Evolutionary conservation across 129 eudicot species (phyloP).

Genomic region (Pulicaria dysenterica): DNA sequence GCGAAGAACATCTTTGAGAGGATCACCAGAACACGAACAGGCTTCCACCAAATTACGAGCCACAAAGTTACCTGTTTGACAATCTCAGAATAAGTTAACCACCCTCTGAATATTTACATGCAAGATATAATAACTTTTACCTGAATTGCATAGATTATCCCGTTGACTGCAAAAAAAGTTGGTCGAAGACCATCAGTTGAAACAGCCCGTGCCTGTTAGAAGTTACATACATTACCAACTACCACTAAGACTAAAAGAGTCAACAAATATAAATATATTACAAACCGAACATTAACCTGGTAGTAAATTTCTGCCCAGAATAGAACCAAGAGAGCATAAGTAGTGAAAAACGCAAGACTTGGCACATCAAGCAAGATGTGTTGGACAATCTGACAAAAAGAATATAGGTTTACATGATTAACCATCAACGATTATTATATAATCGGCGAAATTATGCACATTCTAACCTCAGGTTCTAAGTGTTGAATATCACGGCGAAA

Average conservation of each 20-base stretch:
- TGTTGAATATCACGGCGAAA: constrained; percentile 73
- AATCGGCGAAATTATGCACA: background rate
- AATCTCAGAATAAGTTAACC: background rate
- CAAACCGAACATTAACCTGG: constrained; percentile 66
- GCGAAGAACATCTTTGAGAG: constrained; percentile 92
- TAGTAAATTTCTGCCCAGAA: constrained; percentile 98
- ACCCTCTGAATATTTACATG: background rate
- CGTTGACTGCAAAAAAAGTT: constrained; percentile 71
- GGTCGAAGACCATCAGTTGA: constrained; percentile 87
- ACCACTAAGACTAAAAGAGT: background rate
- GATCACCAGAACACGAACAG: constrained; percentile 46
- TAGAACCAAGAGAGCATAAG: constrained; percentile 79
- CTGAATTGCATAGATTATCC: constrained; percentile 74
- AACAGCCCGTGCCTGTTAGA: constrained; percentile 75
- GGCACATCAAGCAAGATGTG: constrained; percentile 90
- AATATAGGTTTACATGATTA: background rate
- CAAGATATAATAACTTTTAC: constrained; percentile 27
- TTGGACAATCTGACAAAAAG: constrained; percentile 46
- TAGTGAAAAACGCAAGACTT: constrained; percentile 90
- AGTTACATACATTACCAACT: background rate
- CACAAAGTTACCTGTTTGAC: constrained; percentile 67
- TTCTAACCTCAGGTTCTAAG: constrained; percentile 66
- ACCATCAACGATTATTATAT: background rate
- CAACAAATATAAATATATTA: constrained; percentile 1
- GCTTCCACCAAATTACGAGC: constrained; percentile 89